Evolutionary conservation across 2,329 filamentous ascomycete genomes (phyloP).

Genomic region (Stagonosporopsis rhizophila): DNA sequence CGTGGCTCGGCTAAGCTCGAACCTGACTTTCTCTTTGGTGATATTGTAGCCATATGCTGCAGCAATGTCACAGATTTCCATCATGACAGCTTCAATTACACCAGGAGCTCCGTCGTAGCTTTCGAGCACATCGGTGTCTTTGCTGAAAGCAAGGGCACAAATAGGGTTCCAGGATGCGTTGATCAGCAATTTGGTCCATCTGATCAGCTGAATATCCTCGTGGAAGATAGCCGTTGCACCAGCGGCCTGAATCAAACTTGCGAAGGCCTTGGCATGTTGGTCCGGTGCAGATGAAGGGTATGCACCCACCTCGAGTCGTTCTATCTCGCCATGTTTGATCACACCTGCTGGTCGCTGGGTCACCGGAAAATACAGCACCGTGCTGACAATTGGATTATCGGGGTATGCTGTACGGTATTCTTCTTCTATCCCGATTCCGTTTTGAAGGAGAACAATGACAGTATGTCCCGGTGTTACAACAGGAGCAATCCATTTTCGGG

Average conservation of each 20-base stretch:
- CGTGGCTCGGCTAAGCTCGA: constrained; percentile 49
- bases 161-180: constrained; percentile 69
- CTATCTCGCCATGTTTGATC: constrained; percentile 56
- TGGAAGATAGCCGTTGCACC: constrained; percentile 59
- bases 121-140: constrained; percentile 60
- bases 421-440: constrained; percentile 67
- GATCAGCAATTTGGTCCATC: constrained; percentile 68
- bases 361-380: constrained; percentile 62
- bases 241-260: constrained; percentile 52
- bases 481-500: constrained; percentile 49
- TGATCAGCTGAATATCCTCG: constrained; percentile 62
- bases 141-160: constrained; percentile 62
- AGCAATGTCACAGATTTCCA: constrained; percentile 55
- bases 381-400: constrained; percentile 61
- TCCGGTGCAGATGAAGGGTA: constrained; percentile 50
- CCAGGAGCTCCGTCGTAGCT: constrained; percentile 49
- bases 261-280: constrained; percentile 42
- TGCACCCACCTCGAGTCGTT: constrained; percentile 59
- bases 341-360: constrained; percentile 59
- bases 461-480: constrained; percentile 53
- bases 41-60: constrained; percentile 51
- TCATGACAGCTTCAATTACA: constrained; percentile 53
- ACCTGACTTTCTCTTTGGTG: constrained; percentile 46
- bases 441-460: constrained; percentile 66
- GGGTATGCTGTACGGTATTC: constrained; percentile 61